These are phyloP conservation scores for Marasmius fiardii DNA, from an alignment of 1,284 basidiomycete genomes.

Conservation along the genomic window DNA sequence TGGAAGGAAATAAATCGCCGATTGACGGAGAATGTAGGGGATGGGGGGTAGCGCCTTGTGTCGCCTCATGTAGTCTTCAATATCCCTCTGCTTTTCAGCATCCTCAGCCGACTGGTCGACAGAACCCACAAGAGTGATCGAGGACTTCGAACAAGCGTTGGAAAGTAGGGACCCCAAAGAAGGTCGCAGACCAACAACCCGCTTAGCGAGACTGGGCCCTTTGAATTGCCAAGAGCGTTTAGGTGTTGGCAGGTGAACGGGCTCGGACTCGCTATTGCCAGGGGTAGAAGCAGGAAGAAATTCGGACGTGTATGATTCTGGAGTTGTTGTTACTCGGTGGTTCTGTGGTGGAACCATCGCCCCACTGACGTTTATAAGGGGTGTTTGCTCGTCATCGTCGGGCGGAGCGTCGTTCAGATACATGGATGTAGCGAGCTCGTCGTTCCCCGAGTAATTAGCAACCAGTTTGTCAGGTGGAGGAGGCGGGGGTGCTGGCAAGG, in stretches of 20 bases:
- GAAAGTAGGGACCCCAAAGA: background rate
- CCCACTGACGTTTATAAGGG: background rate
- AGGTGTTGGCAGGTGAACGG: no score
- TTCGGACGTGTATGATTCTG: background rate
- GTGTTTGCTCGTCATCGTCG: background rate
- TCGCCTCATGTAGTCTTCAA: background rate
- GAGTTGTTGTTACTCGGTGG: background rate
- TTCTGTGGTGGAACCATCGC: background rate
- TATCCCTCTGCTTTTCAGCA: background rate
- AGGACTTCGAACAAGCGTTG: background rate
- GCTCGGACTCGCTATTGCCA: no score
- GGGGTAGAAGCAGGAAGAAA: background rate
- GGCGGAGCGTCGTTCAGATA: no score
- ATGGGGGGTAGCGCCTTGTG: conserved; percentile 9
- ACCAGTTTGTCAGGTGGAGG: background rate
- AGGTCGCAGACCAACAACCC: background rate
- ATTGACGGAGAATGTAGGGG: conserved; percentile 24
- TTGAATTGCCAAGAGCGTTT: background rate
- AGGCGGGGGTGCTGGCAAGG: background rate
- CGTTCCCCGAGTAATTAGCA: background rate
- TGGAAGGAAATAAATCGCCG: conserved; percentile 22
- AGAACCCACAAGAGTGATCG: background rate
- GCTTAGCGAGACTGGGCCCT: background rate
- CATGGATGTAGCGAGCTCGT: no score
- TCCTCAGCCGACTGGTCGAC: background rate